A percentile compares a stretch with the other conserved stretches of the same genome.
Evolutionary conservation across 202 grass and related monocot species (phyloP).

Genomic region (Brachypodium distachyon): DNA sequence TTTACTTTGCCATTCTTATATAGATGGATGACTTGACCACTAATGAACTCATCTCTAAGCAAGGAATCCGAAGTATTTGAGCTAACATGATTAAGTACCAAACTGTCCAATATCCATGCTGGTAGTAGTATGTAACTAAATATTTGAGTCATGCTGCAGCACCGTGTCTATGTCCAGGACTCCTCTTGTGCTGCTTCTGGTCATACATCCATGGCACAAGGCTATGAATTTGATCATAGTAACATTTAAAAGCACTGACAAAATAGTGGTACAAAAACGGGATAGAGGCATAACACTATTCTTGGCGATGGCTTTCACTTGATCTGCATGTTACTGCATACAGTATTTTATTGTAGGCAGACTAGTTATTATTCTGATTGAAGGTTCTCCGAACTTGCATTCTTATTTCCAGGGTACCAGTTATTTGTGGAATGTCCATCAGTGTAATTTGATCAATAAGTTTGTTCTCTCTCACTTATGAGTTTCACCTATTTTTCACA

Average conservation of each 20-base stretch:
- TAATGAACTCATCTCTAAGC: no score
- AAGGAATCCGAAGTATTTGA: no score
- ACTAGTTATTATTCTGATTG: background rate
- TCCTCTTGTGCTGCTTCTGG: no score
- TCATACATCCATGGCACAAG: no score
- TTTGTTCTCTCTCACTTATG: conserved; percentile 6
- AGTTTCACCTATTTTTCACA: conserved; percentile 6
- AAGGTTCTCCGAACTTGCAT: background rate
- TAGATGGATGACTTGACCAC: no score
- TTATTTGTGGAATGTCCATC: background rate
- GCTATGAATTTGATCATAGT: background rate
- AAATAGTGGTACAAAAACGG: background rate
- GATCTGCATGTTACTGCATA: background rate
- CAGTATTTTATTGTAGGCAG: background rate
- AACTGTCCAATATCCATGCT: no score
- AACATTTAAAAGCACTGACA: background rate
- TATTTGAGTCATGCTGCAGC: no score
- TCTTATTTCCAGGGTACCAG: background rate
- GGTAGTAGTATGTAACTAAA: no score
- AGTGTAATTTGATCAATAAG: background rate
- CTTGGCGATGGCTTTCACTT: background rate
- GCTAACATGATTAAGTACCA: no score
- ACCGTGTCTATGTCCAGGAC: no score
- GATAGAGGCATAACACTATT: background rate
- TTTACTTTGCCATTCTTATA: no score